These are phyloP conservation scores for Arachis hypogaea DNA, from an alignment of 306 rosid species.

Conservation along the genomic window DNA sequence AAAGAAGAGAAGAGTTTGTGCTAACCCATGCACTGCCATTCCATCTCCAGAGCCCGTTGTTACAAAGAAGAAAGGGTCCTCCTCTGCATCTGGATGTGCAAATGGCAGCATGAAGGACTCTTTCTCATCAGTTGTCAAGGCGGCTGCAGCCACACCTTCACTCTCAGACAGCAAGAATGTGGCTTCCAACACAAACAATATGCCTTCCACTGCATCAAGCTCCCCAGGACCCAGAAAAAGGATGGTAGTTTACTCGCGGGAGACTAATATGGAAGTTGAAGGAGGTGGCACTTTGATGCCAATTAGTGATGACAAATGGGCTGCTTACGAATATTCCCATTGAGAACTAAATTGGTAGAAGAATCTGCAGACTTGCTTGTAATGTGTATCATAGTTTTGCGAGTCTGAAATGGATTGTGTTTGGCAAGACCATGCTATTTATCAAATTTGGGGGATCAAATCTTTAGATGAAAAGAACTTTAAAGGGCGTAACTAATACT, in stretches of 20 bases:
- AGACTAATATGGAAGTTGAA: conserved; percentile 36
- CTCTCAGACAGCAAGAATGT: conserved; percentile 26
- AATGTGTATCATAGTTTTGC: too few species aligned
- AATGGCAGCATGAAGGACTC: conserved; percentile 23
- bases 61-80: conserved; percentile 30
- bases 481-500: too few species aligned
- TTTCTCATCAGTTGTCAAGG: conserved; percentile 5
- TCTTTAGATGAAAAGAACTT: neutral
- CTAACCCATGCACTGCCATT: conserved; percentile 21
- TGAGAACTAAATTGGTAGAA: conserved; percentile 13
- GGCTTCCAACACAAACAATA: conserved; percentile 19
- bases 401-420: too few species aligned
- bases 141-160: conserved; percentile 2
- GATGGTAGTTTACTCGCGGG: conserved; percentile 47
- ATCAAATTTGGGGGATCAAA: neutral
- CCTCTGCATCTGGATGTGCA: conserved; percentile 25
- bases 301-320: conserved; percentile 59
- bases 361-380: neutral
- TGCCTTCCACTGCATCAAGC: conserved; percentile 33
- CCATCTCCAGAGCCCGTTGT: conserved; percentile 34
- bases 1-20: too few species aligned
- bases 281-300: conserved; percentile 45
- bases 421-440: too few species aligned
- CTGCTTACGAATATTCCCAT: conserved; percentile 45
- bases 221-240: conserved; percentile 10